Conservation (phyloP, 768 basidiomycete species). For the Tylopilus cervinicoccineus region DNA sequence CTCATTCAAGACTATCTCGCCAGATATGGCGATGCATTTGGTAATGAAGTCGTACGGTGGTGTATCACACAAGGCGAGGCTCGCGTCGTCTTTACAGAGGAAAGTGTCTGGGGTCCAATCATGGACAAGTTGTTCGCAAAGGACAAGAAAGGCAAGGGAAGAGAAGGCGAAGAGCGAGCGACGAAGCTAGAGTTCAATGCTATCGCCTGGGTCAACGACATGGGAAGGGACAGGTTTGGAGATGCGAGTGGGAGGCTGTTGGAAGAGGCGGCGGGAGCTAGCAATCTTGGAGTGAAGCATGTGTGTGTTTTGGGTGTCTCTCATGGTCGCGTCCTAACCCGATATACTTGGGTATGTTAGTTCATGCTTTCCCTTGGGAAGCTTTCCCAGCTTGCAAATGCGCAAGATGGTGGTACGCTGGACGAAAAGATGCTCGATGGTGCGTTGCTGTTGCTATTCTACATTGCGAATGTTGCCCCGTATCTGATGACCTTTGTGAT, state of each 20-base stretch:
- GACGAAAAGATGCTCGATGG: constrained; percentile 58
- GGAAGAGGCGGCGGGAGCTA: constrained; percentile 52
- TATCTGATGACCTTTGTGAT: constrained; percentile 6
- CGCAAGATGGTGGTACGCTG: constrained; percentile 40
- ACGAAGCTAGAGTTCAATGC: constrained; percentile 42
- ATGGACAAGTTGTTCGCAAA: constrained; percentile 67
- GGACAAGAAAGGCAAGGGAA: constrained; percentile 21
- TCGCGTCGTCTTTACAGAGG: constrained; percentile 76
- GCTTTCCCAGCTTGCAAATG: constrained; percentile 67
- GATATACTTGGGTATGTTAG: constrained; percentile 37
- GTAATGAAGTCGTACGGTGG: constrained; percentile 88
- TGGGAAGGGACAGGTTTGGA: constrained; percentile 64
- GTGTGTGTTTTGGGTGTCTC: constrained; percentile 40
- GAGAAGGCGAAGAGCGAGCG: constrained; percentile 35
- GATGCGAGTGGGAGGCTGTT: constrained; percentile 63
- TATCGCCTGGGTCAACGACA: constrained; percentile 86
- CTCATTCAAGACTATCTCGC: constrained; percentile 72
- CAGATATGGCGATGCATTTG: constrained; percentile 77
- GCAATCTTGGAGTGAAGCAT: constrained; percentile 68
- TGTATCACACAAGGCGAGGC: constrained; percentile 89
- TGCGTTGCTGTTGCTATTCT: constrained; percentile 28
- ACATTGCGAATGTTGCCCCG: background rate
- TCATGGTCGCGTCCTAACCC: constrained; percentile 4
- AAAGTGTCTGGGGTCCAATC: constrained; percentile 54
- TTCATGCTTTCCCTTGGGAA: constrained; percentile 91